Base-by-base conservation (phyloP, 306 rosid genomes). In the Cicer arietinum region DNA sequence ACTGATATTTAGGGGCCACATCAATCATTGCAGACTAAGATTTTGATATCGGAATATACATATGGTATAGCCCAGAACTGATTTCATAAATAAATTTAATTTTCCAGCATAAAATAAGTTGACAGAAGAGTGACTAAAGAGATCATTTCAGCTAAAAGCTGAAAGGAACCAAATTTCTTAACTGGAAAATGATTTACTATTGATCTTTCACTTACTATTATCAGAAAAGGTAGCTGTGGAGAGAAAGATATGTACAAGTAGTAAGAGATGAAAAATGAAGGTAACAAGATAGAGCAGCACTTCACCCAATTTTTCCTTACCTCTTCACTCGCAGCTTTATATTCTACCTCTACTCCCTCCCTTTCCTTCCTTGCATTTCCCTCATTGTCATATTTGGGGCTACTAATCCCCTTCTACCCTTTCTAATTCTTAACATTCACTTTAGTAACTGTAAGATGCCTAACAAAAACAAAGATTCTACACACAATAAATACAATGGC, bases 351-450 rank as follows among this genome's bases (percentile, higher is more conserved):
- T 8, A 18, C n/a, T n/a, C 22, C 46, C 69, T 46, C 54, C 53
- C 10, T 37, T 41, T n/a, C 65, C 58, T 44, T 54, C 62, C 56
- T 61, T 43, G 39, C 50, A 71, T 60, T 62, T 43, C 72, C 77
- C 41, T 14, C 57, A 22, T 59, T 35, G 44, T 71, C 42, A 37
- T 63, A n/a, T 11, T 30, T 40, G 10, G 11, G 30, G 61, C 35
- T 63, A 53, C 52, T 65, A 56, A 13, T 54, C 42, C 7, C 39
- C 37, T 43, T n/a, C 53, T 12, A 42, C 25, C 39, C n/a, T 42
- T 71, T 52, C 51, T 18, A 7, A 7, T 62, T 35, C 45, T 35
- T 6, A 64, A 56, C 54, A 71, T 17, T 43, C 68, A 44, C 43
- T 37, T 35, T 53, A 62, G 17, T 35, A 71, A 16, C 9, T 11